Percentiles rank a stretch among this genome's conserved stretches.
These are phyloP conservation scores for Fulvia fulva DNA, from an alignment of 2,329 filamentous ascomycete genomes.

Conservation along the genomic window DNA sequence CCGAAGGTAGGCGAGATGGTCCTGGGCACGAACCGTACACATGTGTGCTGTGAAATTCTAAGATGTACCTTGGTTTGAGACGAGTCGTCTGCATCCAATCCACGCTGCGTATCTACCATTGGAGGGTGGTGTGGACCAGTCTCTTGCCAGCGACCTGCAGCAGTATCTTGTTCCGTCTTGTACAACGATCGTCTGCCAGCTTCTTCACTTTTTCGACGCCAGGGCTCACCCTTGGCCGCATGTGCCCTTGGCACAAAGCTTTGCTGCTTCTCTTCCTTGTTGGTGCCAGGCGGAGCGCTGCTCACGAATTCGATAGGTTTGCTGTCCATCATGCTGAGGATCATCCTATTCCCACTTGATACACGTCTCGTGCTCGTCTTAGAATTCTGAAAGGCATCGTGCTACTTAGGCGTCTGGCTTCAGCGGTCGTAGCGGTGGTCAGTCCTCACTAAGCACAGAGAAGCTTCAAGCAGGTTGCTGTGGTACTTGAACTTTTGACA, in stretches of 20 bases:
- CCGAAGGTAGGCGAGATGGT: conserved; percentile 1
- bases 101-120: too few relatives aligned
- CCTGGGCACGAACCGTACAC: neutral
- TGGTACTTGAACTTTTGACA: too few relatives aligned
- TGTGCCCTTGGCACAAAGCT: neutral
- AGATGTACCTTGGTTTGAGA: neutral
- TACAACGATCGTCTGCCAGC: neutral
- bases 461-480: too few relatives aligned
- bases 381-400: neutral
- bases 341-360: neutral
- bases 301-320: neutral
- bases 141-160: too few relatives aligned
- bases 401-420: neutral
- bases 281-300: neutral
- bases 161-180: neutral
- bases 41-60: neutral
- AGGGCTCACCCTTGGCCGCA: neutral
- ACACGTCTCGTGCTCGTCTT: neutral
- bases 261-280: neutral
- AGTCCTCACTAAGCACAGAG: too few relatives aligned
- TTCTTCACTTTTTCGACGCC: neutral
- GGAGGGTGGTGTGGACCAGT: too few relatives aligned
- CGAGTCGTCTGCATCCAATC: neutral
- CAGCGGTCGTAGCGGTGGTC: neutral
- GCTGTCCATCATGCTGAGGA: neutral